phyloP scores from a whole-genome alignment of 345 rosid genomes.

The Eucalyptus marginata region DNA sequence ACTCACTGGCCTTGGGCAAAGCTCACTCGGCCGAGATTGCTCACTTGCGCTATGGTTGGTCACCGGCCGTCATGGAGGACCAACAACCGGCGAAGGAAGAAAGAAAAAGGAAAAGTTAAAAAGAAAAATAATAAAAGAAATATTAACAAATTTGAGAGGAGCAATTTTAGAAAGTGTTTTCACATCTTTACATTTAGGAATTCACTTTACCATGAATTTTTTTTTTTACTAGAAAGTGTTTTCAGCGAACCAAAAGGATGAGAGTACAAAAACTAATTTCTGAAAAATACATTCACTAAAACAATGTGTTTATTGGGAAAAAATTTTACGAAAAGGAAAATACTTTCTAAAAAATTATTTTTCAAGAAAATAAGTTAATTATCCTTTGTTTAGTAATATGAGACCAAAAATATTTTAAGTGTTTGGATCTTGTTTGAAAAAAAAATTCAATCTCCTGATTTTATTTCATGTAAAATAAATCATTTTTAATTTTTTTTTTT shows the following conservation, averaged over 20 bases:
- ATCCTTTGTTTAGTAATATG: no score
- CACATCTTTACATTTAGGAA: neutral
- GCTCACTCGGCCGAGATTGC: rapidly evolving
- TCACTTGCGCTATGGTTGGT: rapidly evolving
- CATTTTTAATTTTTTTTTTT: rapidly evolving
- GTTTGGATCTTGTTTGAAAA: rapidly evolving
- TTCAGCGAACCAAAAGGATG: rapidly evolving
- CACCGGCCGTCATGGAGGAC: rapidly evolving
- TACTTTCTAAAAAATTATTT: rapidly evolving
- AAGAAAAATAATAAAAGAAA: no score
- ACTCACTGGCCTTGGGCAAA: rapidly evolving
- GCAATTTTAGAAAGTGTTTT: rapidly evolving
- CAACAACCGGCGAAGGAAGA: rapidly evolving
- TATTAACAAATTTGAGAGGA: rapidly evolving
- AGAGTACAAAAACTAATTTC: no score
- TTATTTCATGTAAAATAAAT: rapidly evolving
- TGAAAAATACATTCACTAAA: rapidly evolving
- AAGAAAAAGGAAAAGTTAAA: neutral
- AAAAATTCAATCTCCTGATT: no score
- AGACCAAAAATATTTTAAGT: rapidly evolving
- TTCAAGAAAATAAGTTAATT: rapidly evolving
- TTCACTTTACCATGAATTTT: no score
- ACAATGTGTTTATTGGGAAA: rapidly evolving
- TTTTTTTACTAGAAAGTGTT: rapidly evolving
- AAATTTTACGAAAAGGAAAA: no score